A percentile compares a stretch with the other conserved stretches of the same genome.
Evolutionary conservation across 768 basidiomycete genomes (phyloP).

Genomic region (Lentinula boryana): DNA sequence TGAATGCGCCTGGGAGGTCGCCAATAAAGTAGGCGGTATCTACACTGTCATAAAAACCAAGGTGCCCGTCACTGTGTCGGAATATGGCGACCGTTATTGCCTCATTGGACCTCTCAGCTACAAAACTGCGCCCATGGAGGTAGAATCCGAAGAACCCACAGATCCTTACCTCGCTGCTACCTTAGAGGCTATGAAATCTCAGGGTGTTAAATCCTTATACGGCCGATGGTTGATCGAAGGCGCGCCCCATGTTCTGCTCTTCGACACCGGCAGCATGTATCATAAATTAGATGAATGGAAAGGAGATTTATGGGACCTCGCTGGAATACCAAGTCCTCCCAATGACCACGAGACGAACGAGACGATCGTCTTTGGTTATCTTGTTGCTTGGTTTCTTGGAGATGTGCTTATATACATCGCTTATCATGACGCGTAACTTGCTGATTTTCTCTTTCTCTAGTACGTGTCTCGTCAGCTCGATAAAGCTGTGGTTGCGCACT

Average conservation of each 20-base stretch:
- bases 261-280: conserved; percentile 89
- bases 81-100: conserved; percentile 92
- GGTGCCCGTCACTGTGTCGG: conserved; percentile 94
- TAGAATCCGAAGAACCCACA: conserved; percentile 85
- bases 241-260: conserved; percentile 89
- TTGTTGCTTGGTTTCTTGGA: conserved; percentile 99
- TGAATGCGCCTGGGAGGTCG: conserved; percentile 97
- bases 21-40: conserved; percentile 98
- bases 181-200: conserved; percentile 76
- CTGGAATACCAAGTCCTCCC: conserved; percentile 94
- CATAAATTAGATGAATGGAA: conserved; percentile 97
- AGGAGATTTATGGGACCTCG: conserved; percentile 95
- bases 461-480: conserved; percentile 76
- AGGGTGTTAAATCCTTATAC: conserved; percentile 92
- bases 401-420: conserved; percentile 48
- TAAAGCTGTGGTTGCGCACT: conserved; percentile 92
- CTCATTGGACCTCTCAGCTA: conserved; percentile 97
- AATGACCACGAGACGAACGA: conserved; percentile 99
- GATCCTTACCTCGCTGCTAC: conserved; percentile 74
- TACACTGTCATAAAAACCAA: conserved; percentile 99
- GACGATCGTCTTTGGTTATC: conserved; percentile 94
- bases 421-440: not conserved
- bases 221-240: conserved; percentile 99
- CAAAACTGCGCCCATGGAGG: conserved; percentile 99
- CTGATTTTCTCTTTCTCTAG: conserved; percentile 28